Evolutionary conservation across 1,284 basidiomycete genomes (phyloP), one percentile per base, ranked within the genome.

Genomic region (Limonomyces culmigenus): DNA sequence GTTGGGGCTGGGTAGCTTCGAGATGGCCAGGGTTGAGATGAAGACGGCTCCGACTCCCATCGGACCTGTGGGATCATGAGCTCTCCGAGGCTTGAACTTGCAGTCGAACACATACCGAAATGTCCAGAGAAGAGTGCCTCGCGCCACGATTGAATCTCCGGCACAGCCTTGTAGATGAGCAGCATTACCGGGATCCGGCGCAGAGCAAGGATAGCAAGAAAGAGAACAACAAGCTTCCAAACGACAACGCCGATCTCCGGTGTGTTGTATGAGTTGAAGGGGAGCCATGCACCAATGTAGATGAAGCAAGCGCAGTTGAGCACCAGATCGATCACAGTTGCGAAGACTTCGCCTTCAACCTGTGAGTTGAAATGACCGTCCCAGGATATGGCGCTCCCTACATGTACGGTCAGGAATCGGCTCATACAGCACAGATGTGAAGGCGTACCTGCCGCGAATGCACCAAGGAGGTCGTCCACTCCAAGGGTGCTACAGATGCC

Each of bases 211-310:
- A 92, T 74, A 1, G 57, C 53, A 23, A 88, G 47, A 41, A 77
- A 67, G 4, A 93, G 56, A 0, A 78, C 53, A 8, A 80, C 50
- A 14, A 93, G 59, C n/a, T 74, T 62, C 77, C 80, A 80, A 1
- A 76, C 74, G 0, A 62, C 65, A 37, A 93, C 69, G 0, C 75
- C 76, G 13, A 87, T 55, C 6, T 62, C 62, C 0, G 65, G 60
- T 17, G 63, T 57, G 43, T 73, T 67, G 55, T 81, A 92, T 5
- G 66, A 51, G 5, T 62, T 47, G 51, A 92, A 92, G 0, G 86
- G 85, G 29, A 91, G 62, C 79, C 80, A 84, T 3, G 89, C 86
- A 20, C 87, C 88, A 38, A 92, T 86, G 54, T 89, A 92, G 41
- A 93, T 70, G 60, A 92, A 93, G 46, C 78, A 80, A 11, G 68